Evolutionary conservation across 371 early-diverging fungal species (phyloP).

Genomic region (Lichtheimia ornata): DNA sequence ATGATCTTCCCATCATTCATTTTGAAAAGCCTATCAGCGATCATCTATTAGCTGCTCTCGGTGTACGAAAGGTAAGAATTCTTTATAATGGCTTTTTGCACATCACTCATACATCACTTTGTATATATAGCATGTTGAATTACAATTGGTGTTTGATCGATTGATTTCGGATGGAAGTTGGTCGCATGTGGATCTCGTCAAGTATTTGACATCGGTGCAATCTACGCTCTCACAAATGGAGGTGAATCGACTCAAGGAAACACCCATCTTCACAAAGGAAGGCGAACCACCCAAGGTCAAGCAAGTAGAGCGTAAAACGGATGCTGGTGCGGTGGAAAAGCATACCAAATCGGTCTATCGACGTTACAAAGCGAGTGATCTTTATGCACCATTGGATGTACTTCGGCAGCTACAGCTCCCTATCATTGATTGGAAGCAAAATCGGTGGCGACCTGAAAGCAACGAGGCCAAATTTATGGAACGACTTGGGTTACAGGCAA

Average conservation of each 20-base stretch:
- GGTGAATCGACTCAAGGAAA: constrained; percentile 59
- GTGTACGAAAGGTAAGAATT: constrained; percentile 73
- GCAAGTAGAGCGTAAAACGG: constrained; percentile 19
- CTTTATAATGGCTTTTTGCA: not conserved
- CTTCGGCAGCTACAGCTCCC: constrained; percentile 66
- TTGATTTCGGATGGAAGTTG: constrained; percentile 80
- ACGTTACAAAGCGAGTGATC: constrained; percentile 69
- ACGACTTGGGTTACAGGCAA: constrained; percentile 60
- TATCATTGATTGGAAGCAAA: constrained; percentile 68
- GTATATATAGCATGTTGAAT: constrained; percentile 70
- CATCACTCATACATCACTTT: not conserved
- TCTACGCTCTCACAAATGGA: constrained; percentile 66
- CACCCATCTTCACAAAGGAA: constrained; percentile 73
- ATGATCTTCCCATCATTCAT: constrained; percentile 74
- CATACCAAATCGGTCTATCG: constrained; percentile 23
- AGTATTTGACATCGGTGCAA: constrained; percentile 76
- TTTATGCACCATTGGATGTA: constrained; percentile 73
- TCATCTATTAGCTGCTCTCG: constrained; percentile 64
- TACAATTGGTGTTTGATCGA: constrained; percentile 86
- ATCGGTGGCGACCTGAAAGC: constrained; percentile 53
- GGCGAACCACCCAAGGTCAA: constrained; percentile 34
- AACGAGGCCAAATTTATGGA: constrained; percentile 68
- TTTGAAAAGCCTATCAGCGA: constrained; percentile 62
- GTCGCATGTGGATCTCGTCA: constrained; percentile 85
- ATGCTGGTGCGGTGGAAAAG: constrained; percentile 21